Conservation (phyloP, 345 rosid genomes). For the Populus nigra region DNA sequence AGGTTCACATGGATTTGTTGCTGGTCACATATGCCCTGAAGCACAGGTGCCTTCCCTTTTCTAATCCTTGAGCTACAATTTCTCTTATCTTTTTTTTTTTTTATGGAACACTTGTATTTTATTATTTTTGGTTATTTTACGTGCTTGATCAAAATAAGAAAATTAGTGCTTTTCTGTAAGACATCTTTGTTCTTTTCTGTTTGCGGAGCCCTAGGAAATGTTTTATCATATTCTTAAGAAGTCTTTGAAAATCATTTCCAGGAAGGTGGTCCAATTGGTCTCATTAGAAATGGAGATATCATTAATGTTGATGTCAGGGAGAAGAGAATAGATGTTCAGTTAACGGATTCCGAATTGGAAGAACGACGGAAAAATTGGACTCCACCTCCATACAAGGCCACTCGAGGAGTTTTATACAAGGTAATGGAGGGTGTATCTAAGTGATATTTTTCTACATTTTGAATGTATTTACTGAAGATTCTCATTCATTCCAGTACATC, state of each 20-base stretch:
- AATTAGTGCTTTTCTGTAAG: no score
- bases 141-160: neutral
- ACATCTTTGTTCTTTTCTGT: no score
- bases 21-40: slow-evolving; percentile 96
- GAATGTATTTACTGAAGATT: neutral
- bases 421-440: slow-evolving; percentile 26
- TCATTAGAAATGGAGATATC: slow-evolving; percentile 69
- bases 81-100: neutral
- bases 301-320: slow-evolving; percentile 70
- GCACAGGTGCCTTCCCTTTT: slow-evolving; percentile 63
- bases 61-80: neutral
- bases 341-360: slow-evolving; percentile 58
- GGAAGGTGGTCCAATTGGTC: slow-evolving; percentile 99
- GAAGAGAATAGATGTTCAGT: slow-evolving; percentile 65
- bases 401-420: slow-evolving; percentile 74
- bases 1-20: slow-evolving; percentile 98
- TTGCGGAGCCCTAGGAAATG: neutral
- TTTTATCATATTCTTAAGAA: neutral
- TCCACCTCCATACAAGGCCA: slow-evolving; percentile 69
- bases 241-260: slow-evolving; percentile 22
- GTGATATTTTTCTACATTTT: neutral
- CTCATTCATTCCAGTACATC: slow-evolving; percentile 64
- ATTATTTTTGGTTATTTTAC: neutral
- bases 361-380: slow-evolving; percentile 72
- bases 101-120: neutral